A percentile compares a stretch with the other conserved stretches of the same genome.
Conservation (phyloP, 148 eudicot genomes). For the Persicaria maculosa region DNA sequence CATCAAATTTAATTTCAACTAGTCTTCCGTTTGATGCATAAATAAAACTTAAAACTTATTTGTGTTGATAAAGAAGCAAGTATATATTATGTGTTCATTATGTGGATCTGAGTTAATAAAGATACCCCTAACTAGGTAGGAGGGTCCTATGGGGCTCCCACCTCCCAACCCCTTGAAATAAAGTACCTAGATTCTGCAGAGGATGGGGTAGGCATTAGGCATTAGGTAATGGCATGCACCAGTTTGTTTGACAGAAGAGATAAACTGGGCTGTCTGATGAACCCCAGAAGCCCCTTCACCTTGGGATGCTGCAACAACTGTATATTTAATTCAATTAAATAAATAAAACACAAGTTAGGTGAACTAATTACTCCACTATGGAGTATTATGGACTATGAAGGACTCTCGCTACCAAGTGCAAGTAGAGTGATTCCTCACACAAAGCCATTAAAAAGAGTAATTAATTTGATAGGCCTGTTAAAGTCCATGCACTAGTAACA, state of each 20-base stretch:
- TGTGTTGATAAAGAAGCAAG: too few species aligned
- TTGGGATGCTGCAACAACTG: background rate
- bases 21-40: too few species aligned
- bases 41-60: too few species aligned
- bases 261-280: background rate
- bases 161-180: background rate
- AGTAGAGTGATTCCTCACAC: background rate
- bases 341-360: background rate
- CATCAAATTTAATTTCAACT: too few species aligned
- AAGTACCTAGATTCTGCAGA: background rate
- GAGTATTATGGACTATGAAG: too few species aligned
- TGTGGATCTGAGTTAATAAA: background rate
- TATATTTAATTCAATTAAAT: background rate
- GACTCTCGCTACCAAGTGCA: background rate
- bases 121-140: background rate
- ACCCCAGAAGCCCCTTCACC: background rate
- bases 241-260: background rate
- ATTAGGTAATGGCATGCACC: background rate
- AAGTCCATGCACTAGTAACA: conserved; percentile 1
- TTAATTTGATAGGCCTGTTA: conserved; percentile 2
- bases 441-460: background rate
- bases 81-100: background rate
- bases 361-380: too few species aligned
- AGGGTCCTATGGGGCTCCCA: background rate
- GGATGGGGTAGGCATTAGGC: too few species aligned